Evolutionary conservation across 2,329 filamentous ascomycete species (phyloP).

Genomic region (Falciphora oryzae): DNA sequence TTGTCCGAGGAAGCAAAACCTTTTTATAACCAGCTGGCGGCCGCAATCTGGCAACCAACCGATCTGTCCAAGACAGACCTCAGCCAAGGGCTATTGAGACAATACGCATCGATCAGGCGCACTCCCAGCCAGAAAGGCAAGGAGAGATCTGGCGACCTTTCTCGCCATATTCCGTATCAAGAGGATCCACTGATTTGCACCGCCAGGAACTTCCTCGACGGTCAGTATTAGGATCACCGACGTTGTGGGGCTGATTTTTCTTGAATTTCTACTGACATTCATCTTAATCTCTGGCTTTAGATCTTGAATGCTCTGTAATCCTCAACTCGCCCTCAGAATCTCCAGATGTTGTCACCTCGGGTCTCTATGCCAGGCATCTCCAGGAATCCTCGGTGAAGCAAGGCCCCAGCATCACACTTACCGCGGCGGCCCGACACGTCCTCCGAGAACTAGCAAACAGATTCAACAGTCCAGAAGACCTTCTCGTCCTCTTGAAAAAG

Average conservation of each 20-base stretch:
- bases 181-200: conserved; percentile 34
- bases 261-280: too few relatives aligned
- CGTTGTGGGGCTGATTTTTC: too few relatives aligned
- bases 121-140: conserved; percentile 36
- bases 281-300: conserved; percentile 22
- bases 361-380: conserved; percentile 36
- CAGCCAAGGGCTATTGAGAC: conserved; percentile 21
- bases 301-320: conserved; percentile 41
- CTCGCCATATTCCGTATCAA: conserved; percentile 8
- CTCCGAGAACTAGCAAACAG: conserved; percentile 2
- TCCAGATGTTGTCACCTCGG: conserved; percentile 32
- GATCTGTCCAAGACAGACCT: conserved; percentile 26
- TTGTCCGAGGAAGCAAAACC: conserved; percentile 31
- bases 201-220: conserved; percentile 45
- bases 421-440: neutral
- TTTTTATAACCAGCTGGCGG: conserved; percentile 38
- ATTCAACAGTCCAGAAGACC: neutral
- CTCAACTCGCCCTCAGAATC: conserved; percentile 23
- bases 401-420: neutral
- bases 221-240: conserved; percentile 26
- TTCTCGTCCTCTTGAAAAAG: conserved; percentile 23
- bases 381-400: conserved; percentile 19
- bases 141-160: conserved; percentile 18
- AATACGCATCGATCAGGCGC: conserved; percentile 15
- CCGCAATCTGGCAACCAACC: conserved; percentile 43